A percentile compares a stretch with the other conserved stretches of the same genome.
phyloP scores from a whole-genome alignment of 495 filamentous ascomycete genomes.

The Penicillium ucsense region DNA sequence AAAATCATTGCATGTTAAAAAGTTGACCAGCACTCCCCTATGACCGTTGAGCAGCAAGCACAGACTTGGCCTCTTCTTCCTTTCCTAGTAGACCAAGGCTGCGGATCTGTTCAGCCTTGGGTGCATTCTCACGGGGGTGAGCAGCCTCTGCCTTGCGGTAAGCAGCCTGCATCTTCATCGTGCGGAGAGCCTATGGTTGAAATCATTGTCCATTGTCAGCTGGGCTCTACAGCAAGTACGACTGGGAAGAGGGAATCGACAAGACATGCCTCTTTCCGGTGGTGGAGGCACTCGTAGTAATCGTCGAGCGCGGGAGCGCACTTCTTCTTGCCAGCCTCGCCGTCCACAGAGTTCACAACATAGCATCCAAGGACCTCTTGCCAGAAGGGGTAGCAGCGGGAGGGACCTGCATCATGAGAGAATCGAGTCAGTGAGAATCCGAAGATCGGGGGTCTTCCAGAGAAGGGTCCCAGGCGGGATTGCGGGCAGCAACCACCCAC shows the following conservation, averaged over 20 bases:
- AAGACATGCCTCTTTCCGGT: conserved; percentile 82
- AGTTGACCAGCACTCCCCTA: conserved; percentile 8
- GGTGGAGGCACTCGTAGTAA: conserved; percentile 97
- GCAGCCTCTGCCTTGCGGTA: conserved; percentile 75
- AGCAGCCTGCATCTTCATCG: conserved; percentile 68
- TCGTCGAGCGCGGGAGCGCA: conserved; percentile 85
- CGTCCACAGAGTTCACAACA: conserved; percentile 65
- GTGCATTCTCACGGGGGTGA: conserved; percentile 65
- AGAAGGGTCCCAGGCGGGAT: conserved; percentile 10
- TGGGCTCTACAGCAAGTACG: conserved; percentile 1
- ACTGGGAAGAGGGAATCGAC: background rate
- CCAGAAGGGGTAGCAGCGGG: conserved; percentile 98
- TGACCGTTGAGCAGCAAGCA: conserved; percentile 36
- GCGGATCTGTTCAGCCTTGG: conserved; percentile 67
- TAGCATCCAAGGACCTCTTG: conserved; percentile 88
- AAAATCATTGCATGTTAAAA: conserved; percentile 17
- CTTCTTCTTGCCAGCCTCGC: conserved; percentile 79
- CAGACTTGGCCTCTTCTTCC: conserved; percentile 65
- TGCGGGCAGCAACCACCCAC: conserved; percentile 4
- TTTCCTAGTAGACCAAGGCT: conserved; percentile 73
- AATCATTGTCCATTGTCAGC: background rate
- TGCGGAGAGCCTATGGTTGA: conserved; percentile 58
- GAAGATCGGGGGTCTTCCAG: conserved; percentile 10
- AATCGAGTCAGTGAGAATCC: conserved; percentile 13
- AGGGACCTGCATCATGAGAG: conserved; percentile 50